phyloP scores from a whole-genome alignment of 805 yeast species.

The Kazachstania bromeliacearum region DNA sequence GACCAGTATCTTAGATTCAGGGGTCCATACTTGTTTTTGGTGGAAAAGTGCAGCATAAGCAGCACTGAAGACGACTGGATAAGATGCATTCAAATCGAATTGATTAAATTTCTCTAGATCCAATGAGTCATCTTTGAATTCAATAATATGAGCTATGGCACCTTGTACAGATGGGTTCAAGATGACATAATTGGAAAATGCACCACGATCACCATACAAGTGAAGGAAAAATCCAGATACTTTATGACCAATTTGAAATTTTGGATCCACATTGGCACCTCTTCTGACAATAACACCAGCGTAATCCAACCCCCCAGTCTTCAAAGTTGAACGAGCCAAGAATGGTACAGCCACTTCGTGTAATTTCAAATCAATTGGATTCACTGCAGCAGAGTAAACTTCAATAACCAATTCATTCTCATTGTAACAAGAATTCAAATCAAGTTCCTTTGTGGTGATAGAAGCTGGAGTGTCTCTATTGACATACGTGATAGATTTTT shows the following conservation, averaged over 20 bases:
- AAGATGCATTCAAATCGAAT: conserved; percentile 36
- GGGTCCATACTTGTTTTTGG: conserved; percentile 22
- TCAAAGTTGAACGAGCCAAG: conserved; percentile 7
- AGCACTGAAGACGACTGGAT: conserved; percentile 56
- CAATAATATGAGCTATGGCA: conserved; percentile 29
- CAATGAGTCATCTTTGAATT: not conserved
- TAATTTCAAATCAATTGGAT: conserved; percentile 22
- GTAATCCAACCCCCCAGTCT: conserved; percentile 23
- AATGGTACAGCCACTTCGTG: conserved; percentile 10
- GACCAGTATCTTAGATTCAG: conserved; percentile 44
- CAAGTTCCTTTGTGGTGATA: conserved; percentile 12
- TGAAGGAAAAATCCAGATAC: conserved; percentile 21
- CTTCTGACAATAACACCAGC: conserved; percentile 21
- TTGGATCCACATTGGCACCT: conserved; percentile 14
- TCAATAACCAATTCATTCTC: conserved; percentile 22
- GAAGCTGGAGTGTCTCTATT: conserved; percentile 14
- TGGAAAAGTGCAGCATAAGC: conserved; percentile 38
- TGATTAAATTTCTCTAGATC: conserved; percentile 11
- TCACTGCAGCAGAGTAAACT: conserved; percentile 25
- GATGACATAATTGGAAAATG: conserved; percentile 40
- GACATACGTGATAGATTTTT: conserved; percentile 19
- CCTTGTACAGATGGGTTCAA: conserved; percentile 27
- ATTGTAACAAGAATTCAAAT: conserved; percentile 17
- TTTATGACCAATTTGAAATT: conserved; percentile 18
- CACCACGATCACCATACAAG: conserved; percentile 29